Evolutionary conservation across 1,139 yeast species (phyloP).

Genomic region (Candida tropicalis): DNA sequence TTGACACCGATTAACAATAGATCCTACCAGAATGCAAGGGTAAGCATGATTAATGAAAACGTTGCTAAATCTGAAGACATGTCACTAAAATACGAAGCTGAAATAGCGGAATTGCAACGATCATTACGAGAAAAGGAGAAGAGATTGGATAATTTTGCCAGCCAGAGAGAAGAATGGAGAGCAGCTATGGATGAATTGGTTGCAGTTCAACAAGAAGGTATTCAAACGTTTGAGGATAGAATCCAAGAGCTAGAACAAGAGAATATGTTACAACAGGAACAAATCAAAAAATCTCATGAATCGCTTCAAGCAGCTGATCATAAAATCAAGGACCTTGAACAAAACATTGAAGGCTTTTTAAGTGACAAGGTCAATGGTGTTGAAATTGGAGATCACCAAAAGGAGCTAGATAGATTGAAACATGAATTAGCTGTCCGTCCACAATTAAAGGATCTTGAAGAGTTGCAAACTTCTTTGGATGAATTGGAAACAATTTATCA

Average conservation of each 20-base stretch:
- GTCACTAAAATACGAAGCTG: slow-evolving; percentile 40
- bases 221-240: slow-evolving; percentile 24
- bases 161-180: slow-evolving; percentile 59
- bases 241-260: slow-evolving; percentile 16
- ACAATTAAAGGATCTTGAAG: slow-evolving; percentile 33
- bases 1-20: slow-evolving; percentile 10
- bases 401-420: slow-evolving; percentile 19
- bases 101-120: slow-evolving; percentile 26
- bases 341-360: slow-evolving; percentile 8
- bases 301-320: slow-evolving; percentile 20
- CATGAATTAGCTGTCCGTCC: slow-evolving; percentile 34
- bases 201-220: slow-evolving; percentile 41
- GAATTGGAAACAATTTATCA: slow-evolving; percentile 36
- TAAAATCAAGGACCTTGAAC: slow-evolving; percentile 21
- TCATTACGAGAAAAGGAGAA: slow-evolving; percentile 41
- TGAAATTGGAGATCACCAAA: slow-evolving; percentile 17
- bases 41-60: slow-evolving; percentile 12
- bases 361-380: slow-evolving; percentile 14
- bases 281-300: slow-evolving; percentile 16
- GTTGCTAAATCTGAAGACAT: slow-evolving; percentile 11
- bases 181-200: slow-evolving; percentile 58
- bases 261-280: slow-evolving; percentile 13
- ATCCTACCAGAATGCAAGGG: slow-evolving; percentile 10
- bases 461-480: slow-evolving; percentile 33
- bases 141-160: slow-evolving; percentile 48